Base-by-base conservation (phyloP, 441 rosid species). In the Bruguiera hainesii region DNA sequence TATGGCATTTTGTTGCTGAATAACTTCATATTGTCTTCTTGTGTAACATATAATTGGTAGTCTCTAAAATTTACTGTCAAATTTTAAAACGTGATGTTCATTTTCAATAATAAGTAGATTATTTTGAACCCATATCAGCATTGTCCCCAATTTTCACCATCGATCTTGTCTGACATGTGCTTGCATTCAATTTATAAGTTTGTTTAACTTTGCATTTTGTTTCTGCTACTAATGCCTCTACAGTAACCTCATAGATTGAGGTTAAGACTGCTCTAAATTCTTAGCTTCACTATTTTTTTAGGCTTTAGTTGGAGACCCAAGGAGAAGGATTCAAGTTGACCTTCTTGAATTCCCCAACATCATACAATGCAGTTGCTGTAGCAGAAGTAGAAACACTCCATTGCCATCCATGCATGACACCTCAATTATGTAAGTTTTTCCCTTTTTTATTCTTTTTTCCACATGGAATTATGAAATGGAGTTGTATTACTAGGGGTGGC, bases 241-340 rank as follows among this genome's bases (percentile, higher is more conserved):
- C 48, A 42, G 3, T 42, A 42, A 42, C 48, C 48, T 3, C 48
- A 11, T 10, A 11, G 4, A 39, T 39, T 39, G 48, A 46, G 53
- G 25, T 63, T 56, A 37, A 56, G 28, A 46, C 25, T 28, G 58
- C 23, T 69, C 37, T 28, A 20, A 33, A 25, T 69, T 68, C 57
- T 13, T 35, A 19, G 29, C 58, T 73, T 76, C 60, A 60, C 59
- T 62, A 65, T 74, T 61, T 31, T 63, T 31, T 75, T 57, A 91
- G 98, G 91, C 96, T 78, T 82, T 95, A 72, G 82, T 87, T 75
- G 99, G 99, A 76, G 97, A 95, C 62, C 89, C 96, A 18, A 81
- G 98, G 83, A 82, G 89, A 83, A 81, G 79, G 83, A 82, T 95
- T 84, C 98, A 95, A 68, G 81, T 87, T 56, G 98, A 95, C 85